Conservation (phyloP, 2,329 filamentous ascomycete genomes). For the Rutstroemia sp. region DNA sequence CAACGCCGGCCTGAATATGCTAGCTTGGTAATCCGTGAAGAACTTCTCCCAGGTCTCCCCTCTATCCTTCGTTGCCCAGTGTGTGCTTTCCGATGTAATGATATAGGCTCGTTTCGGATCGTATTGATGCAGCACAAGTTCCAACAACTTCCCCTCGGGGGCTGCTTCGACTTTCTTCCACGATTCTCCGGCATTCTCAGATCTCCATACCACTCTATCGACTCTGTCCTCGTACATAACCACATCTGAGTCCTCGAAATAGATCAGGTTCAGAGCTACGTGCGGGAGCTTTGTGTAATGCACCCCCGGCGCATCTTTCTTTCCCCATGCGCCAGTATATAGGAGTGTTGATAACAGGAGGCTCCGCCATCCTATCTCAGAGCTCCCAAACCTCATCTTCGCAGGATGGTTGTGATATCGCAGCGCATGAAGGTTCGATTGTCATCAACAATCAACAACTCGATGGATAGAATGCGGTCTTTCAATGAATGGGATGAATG, state of each 20-base stretch:
- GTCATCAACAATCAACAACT: constrained; percentile 18
- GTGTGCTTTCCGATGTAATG: constrained; percentile 58
- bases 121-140: constrained; percentile 69
- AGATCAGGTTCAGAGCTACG: constrained; percentile 64
- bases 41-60: constrained; percentile 79
- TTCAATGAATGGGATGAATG: neutral
- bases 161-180: constrained; percentile 65
- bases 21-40: constrained; percentile 50
- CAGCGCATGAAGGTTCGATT: constrained; percentile 27
- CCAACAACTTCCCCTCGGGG: constrained; percentile 51
- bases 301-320: constrained; percentile 50
- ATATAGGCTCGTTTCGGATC: constrained; percentile 75
- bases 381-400: constrained; percentile 28
- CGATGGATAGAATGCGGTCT: neutral
- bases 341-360: constrained; percentile 26
- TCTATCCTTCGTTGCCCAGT: constrained; percentile 78
- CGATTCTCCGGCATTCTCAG: constrained; percentile 68
- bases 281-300: constrained; percentile 57
- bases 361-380: constrained; percentile 24
- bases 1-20: constrained; percentile 48
- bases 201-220: constrained; percentile 64
- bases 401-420: constrained; percentile 15
- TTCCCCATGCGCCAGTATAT: constrained; percentile 20
- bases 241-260: constrained; percentile 84
- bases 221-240: constrained; percentile 65